Conservation (phyloP, 1,284 basidiomycete genomes). For the Tilletia walkeri region DNA sequence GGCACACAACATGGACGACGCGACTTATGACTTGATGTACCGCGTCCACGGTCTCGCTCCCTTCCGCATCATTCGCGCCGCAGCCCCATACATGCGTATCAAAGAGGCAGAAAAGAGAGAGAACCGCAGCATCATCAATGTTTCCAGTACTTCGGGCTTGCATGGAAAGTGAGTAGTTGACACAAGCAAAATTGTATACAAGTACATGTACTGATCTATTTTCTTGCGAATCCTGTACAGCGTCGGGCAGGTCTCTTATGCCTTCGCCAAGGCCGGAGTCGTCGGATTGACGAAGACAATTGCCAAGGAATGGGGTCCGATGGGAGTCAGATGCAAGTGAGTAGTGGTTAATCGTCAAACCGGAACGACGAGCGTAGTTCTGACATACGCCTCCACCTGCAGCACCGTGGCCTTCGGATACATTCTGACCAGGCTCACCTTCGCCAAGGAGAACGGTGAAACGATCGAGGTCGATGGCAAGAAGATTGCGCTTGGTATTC, state of each 20-base stretch:
- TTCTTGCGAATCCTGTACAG: neutral
- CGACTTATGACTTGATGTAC: slow-evolving; percentile 75
- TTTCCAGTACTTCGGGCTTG: slow-evolving; percentile 38
- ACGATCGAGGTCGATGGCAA: slow-evolving; percentile 77
- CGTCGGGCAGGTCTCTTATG: slow-evolving; percentile 79
- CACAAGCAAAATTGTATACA: neutral
- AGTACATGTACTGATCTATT: neutral
- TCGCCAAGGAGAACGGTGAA: slow-evolving; percentile 72
- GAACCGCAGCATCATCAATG: slow-evolving; percentile 64
- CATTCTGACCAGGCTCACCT: slow-evolving; percentile 68
- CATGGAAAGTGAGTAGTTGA: slow-evolving; percentile 35
- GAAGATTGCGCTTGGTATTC: slow-evolving; percentile 72
- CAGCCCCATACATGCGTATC: slow-evolving; percentile 77
- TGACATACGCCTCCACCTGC: neutral
- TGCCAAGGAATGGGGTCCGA: slow-evolving; percentile 81
- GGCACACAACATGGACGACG: slow-evolving; percentile 81
- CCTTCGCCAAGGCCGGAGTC: slow-evolving; percentile 43
- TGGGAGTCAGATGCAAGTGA: slow-evolving; percentile 63
- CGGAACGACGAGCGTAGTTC: neutral
- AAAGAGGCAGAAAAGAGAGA: slow-evolving; percentile 64
- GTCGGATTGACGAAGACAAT: slow-evolving; percentile 76
- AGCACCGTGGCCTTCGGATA: slow-evolving; percentile 77
- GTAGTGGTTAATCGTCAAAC: neutral
- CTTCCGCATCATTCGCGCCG: slow-evolving; percentile 77
- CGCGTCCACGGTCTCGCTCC: slow-evolving; percentile 62